These are phyloP conservation scores for Azolla pinnata DNA, from an alignment of 75 land plant species.

Conservation along the genomic window DNA sequence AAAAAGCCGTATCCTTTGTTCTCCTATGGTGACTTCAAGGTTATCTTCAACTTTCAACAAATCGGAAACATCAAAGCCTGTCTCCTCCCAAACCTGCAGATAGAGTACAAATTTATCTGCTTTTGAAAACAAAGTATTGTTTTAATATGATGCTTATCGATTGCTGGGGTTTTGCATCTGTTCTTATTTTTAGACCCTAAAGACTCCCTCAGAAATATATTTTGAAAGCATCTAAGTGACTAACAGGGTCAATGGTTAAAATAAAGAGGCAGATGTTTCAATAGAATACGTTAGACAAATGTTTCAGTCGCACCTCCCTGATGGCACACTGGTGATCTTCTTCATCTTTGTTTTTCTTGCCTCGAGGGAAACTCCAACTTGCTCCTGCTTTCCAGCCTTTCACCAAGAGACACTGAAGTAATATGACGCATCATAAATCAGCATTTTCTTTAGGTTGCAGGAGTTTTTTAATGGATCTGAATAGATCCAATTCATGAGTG, in stretches of 20 bases:
- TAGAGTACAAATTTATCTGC: too few relatives aligned
- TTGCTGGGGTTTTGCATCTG: too few relatives aligned
- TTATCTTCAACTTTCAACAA: conserved; percentile 68
- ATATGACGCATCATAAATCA: too few relatives aligned
- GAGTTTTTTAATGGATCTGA: too few relatives aligned
- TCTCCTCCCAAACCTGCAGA: conserved; percentile 81
- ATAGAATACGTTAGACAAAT: background rate
- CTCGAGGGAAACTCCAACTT: conserved; percentile 99
- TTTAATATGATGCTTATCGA: too few relatives aligned
- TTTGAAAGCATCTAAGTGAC: background rate
- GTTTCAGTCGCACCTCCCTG: conserved; percentile 88
- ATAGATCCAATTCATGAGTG: too few relatives aligned
- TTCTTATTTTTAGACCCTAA: too few relatives aligned
- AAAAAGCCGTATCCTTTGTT: conserved; percentile 83
- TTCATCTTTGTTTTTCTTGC: conserved; percentile 92
- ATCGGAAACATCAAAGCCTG: conserved; percentile 77
- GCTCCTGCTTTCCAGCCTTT: conserved; percentile 98
- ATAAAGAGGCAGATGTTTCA: background rate
- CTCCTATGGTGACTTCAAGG: conserved; percentile 73
- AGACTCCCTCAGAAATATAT: too few relatives aligned
- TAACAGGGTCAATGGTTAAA: background rate
- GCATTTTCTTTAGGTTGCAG: too few relatives aligned
- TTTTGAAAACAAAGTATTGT: too few relatives aligned
- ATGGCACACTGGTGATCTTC: conserved; percentile 83
- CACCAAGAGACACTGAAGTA: conserved; percentile 74